Evolutionary conservation across 2,329 filamentous ascomycete species (phyloP).

Genomic region (Aspergillus spinulosporus): DNA sequence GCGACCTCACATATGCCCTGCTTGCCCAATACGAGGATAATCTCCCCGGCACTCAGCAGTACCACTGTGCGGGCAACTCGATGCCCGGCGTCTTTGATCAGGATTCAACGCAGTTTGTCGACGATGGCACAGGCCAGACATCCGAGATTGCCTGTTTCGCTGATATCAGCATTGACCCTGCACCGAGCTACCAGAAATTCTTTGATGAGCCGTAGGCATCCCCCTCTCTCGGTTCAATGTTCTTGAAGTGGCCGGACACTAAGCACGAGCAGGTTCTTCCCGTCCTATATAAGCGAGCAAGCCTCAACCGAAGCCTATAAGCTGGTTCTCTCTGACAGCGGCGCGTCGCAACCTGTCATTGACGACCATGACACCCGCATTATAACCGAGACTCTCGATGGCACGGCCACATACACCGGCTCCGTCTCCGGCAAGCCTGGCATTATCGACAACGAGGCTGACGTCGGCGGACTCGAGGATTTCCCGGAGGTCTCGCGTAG

Average conservation of each 20-base stretch:
- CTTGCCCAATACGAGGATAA: slow-evolving; percentile 15
- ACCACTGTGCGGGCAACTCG: slow-evolving; percentile 14
- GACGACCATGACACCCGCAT: slow-evolving; percentile 16
- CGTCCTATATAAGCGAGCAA: slow-evolving; percentile 14
- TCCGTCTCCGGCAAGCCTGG: slow-evolving; percentile 13
- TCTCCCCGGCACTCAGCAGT: slow-evolving; percentile 13
- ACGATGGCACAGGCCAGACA: slow-evolving; percentile 6
- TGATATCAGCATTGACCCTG: slow-evolving; percentile 14
- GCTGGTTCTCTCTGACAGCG: slow-evolving; percentile 14
- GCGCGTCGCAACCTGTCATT: slow-evolving; percentile 1
- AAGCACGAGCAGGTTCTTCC: slow-evolving; percentile 10
- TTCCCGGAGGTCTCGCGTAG: slow-evolving; percentile 7
- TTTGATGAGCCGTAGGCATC: slow-evolving; percentile 8
- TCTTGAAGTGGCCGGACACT: too few relatives aligned
- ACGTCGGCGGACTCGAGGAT: slow-evolving; percentile 13
- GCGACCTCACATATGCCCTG: slow-evolving; percentile 7
- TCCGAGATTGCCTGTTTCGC: slow-evolving; percentile 17
- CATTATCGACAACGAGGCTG: slow-evolving; percentile 14
- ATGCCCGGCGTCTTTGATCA: slow-evolving; percentile 15
- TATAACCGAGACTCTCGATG: slow-evolving; percentile 13
- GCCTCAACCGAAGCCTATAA: slow-evolving; percentile 16
- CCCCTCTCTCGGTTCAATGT: too few relatives aligned
- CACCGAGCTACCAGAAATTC: slow-evolving; percentile 14
- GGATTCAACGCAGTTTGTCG: slow-evolving; percentile 12
- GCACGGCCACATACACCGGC: slow-evolving; percentile 8